Conservation (phyloP, 768 basidiomycete genomes). For the Cubamyces sp. region DNA sequence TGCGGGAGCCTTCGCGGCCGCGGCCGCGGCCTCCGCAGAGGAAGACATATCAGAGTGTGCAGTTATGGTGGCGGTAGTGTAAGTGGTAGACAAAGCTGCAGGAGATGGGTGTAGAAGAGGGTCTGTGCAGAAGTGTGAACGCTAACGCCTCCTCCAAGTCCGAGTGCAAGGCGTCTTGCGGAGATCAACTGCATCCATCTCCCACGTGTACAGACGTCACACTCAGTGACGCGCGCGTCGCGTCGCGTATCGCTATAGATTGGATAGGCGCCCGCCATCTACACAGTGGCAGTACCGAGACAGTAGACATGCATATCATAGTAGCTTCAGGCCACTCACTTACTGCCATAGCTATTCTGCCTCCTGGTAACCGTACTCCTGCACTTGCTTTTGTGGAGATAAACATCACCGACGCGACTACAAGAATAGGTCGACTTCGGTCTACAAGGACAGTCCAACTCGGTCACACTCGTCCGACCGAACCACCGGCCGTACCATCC, state of each 20-base stretch:
- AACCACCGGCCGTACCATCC: no score
- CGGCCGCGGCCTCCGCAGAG: slow-evolving; percentile 27
- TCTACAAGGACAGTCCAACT: no score
- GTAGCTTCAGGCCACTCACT: not conserved
- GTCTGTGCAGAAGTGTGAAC: not conserved
- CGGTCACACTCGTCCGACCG: no score
- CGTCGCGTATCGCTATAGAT: slow-evolving; percentile 1
- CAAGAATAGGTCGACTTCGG: no score
- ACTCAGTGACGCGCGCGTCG: slow-evolving; percentile 1
- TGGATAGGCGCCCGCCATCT: not conserved
- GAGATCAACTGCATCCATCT: slow-evolving; percentile 18
- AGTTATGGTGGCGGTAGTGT: slow-evolving; percentile 6
- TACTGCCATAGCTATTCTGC: no score
- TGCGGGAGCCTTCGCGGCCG: slow-evolving; percentile 22
- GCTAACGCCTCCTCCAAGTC: slow-evolving; percentile 4
- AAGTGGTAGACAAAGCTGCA: not conserved
- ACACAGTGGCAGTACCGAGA: no score
- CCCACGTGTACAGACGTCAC: slow-evolving; percentile 27
- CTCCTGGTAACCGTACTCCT: no score
- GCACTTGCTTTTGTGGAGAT: no score
- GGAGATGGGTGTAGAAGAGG: not conserved
- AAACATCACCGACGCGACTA: no score
- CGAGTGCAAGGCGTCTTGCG: slow-evolving; percentile 1
- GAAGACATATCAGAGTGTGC: slow-evolving; percentile 22
- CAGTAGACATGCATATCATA: no score